Conservation (phyloP, 768 basidiomycete genomes). For the Boletus eberwhitei region DNA sequence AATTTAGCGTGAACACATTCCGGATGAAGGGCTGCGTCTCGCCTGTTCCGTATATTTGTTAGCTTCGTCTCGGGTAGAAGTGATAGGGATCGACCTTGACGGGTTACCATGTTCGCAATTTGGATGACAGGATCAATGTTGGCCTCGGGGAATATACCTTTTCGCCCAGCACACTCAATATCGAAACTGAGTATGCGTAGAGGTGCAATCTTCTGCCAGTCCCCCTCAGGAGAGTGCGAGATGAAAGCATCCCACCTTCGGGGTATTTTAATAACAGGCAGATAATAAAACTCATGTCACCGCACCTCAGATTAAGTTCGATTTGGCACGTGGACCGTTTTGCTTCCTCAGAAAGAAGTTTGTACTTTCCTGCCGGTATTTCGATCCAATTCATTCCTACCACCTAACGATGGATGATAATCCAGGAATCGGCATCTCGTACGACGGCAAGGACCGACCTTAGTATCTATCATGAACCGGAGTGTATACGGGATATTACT, state of each 20-base stretch:
- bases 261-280: slow-evolving; percentile 3
- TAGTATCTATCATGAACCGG: slow-evolving; percentile 97
- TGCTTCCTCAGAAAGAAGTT: slow-evolving; percentile 48
- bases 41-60: slow-evolving; percentile 48
- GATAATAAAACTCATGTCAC: neutral
- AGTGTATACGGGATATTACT: slow-evolving; percentile 91
- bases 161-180: slow-evolving; percentile 98
- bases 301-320: slow-evolving; percentile 75
- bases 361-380: slow-evolving; percentile 79
- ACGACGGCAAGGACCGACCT: slow-evolving; percentile 44
- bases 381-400: slow-evolving; percentile 99
- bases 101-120: slow-evolving; percentile 98
- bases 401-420: slow-evolving; percentile 46
- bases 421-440: neutral
- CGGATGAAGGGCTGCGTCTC: slow-evolving; percentile 92
- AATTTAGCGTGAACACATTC: slow-evolving; percentile 94
- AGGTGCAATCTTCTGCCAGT: slow-evolving; percentile 91
- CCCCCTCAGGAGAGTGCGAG: slow-evolving; percentile 88
- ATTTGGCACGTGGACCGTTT: slow-evolving; percentile 86
- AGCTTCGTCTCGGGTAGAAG: neutral
- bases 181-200: slow-evolving; percentile 95
- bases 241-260: slow-evolving; percentile 78
- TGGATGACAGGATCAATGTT: slow-evolving; percentile 92
- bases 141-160: slow-evolving; percentile 96
- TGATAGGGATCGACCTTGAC: slow-evolving; percentile 63